Conservation (phyloP, 805 yeast genomes). For the Isabelozyma gotoi region DNA sequence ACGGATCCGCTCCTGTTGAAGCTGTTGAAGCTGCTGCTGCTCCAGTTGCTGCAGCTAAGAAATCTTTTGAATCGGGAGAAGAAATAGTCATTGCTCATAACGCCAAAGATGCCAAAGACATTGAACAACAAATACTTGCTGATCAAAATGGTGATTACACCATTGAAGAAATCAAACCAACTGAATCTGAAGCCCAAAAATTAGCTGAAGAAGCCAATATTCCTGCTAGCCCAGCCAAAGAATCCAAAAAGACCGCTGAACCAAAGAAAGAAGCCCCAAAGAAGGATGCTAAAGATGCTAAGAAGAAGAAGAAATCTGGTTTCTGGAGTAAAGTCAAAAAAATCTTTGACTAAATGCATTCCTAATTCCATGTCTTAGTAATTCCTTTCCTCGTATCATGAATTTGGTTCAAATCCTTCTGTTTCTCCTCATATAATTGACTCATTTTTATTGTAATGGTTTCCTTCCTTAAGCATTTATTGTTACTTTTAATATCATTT, state of each 20-base stretch:
- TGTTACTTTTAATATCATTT: neutral
- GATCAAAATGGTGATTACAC: conserved; percentile 34
- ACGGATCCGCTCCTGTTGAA: neutral
- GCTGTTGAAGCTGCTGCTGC: conserved; percentile 6
- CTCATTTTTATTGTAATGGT: neutral
- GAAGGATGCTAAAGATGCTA: conserved; percentile 2
- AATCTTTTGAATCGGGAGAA: conserved; percentile 20
- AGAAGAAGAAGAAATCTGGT: conserved; percentile 10
- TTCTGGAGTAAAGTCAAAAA: conserved; percentile 3
- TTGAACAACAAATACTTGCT: conserved; percentile 35
- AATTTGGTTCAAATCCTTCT: neutral
- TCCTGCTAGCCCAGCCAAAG: conserved; percentile 10
- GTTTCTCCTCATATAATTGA: neutral
- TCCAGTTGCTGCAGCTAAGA: conserved; percentile 13
- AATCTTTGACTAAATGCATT: neutral
- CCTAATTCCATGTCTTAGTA: neutral
- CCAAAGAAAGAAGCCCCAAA: conserved; percentile 1
- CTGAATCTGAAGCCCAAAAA: conserved; percentile 35
- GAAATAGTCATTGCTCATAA: conserved; percentile 44
- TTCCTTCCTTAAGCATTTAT: neutral
- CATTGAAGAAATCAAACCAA: conserved; percentile 43
- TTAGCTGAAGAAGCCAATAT: conserved; percentile 34
- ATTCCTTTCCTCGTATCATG: neutral
- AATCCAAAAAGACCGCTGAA: conserved; percentile 4
- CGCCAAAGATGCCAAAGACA: conserved; percentile 20